Evolutionary conservation across 768 basidiomycete genomes (phyloP), one percentile per base, ranked within the genome.

Genomic region (Coprinopsis sp.): DNA sequence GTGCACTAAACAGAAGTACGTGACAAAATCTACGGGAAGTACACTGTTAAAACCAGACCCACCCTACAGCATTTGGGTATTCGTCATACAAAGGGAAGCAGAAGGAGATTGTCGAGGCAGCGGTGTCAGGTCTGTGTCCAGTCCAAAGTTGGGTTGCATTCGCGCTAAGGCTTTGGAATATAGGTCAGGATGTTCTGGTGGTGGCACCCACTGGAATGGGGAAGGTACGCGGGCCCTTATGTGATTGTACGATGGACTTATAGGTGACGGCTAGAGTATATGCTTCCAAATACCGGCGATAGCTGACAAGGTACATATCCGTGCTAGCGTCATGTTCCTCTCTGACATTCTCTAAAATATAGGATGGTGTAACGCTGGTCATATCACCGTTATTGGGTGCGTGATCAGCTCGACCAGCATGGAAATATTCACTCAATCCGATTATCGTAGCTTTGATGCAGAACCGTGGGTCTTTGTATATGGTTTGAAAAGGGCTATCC

Each of bases 191-290:
- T 62, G 79, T 91, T 12, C 74, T 91, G 39, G 86, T 89, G 8
- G 72, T 91, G 2, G 90, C 89, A 14, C 88, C 90, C 0, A 92
- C 91, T 8, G 88, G 90, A 3, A 88, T 91, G 85, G 91, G 90
- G 27, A 92, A 92, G 76, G 89, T 84, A 24, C 30, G 56, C 28
- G 25, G 12, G 4, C 36, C 4, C 2, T 19, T 13, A 7, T 33
- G 4, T 6, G 6, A 21, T 29, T 1, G 18, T 3, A 37, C 25
- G 21, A 21, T 5, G 19, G 41, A 37, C 44, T 31, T 34, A 36
- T 16, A 18, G 33, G 44, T 33, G 11, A 37, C 42, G 4, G 38
- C 18, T 41, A 90, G 87, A 90, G 87, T 55, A 56, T 92, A 3
- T 92, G 90, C 63, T 92, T 91, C 58, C 90, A 91, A 65, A 67